Evolutionary conservation across 352 stramenopile species (phyloP), one percentile per base, ranked within the genome.

Genomic region (Phytophthora sojae): DNA sequence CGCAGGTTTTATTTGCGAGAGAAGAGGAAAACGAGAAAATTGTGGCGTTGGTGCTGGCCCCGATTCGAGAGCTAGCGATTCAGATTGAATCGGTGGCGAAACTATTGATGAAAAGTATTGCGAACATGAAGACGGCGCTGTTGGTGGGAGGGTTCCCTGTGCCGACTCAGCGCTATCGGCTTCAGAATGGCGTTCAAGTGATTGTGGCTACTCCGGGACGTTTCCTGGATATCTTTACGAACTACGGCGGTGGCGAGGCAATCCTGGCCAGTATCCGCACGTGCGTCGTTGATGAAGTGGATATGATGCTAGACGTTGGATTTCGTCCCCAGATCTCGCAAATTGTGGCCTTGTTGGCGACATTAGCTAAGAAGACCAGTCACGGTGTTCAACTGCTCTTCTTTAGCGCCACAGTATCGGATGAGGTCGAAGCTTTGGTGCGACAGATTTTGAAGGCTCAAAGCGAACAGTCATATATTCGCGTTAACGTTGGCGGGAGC

Each of bases 261-360:
- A 79, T 79, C 52, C 23, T 79, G 19, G 37, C 44, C 15, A 47
- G 8, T 6, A 62, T 81, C 53, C 67, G 56, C 49, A 71, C 47
- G 6, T 92, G 84, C 53, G 71, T 93, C 1, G 57, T 95, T 30
- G 88, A 95, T 60, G 88, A 95, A 81, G 83, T 93, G 17, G 88
- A 95, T 59, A 75, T 87, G 59, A 91, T 95, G 82, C 64, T 93
- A 45, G 82, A 81, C 50, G 68, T 81, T 50, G 86, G 82, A 1
- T 95, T 93, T 75, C 73, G 62, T 19, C 57, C 73, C 7, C 73
- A 81, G n/a, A 73, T 93, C 19, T 64, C 64, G 2, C 65, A 88
- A 65, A 88, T 95, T 30, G 19, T 91, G 25, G 63, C 54, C 8
- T 61, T 80, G 9, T 42, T 93, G 37, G 58, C 59, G 32, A 32